Base-by-base conservation (phyloP, 2,329 filamentous ascomycete genomes). In the Penicillium griseofulvum region DNA sequence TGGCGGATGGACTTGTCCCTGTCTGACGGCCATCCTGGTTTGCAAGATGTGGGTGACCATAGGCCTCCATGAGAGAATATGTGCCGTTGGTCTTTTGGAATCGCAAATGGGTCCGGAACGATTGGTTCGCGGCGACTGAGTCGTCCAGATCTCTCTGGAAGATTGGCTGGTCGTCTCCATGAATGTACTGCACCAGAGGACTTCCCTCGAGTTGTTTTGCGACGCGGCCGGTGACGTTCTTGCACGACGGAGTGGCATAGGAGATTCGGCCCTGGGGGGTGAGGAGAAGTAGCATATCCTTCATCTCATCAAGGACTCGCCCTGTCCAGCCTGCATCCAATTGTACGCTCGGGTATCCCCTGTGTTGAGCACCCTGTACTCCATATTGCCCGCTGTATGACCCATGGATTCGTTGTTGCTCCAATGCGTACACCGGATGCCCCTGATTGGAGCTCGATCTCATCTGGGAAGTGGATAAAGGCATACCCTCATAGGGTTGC, bases 141-240 rank as follows among this genome's bases (percentile, higher is more conserved):
- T 96, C 90, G 71, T 94, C 91, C 78, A 97, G 87, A 71, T 97
- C 91, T 50, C 90, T 84, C 52, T 91, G 84, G 68, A 96, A 95
- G 59, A 93, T 86, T 52, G 85, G 84, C 61, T 86, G 85, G 74
- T 97, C 92, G 71, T 96, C 91, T 5, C 87, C 83, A 71, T 97
- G 93, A 55, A 97, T 87, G 63, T 89, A 86, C 47, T 96, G 89
- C 48, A 85, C 86, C 51, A 97, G 83, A 66, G 91, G 88, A 61
- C 82, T 83, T 58, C 91, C 89, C 55, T 87, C 78, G 33, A 97
- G 78, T 62, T 92, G 87, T 4, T 85, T 80, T 1, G 83, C 76
- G 17, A 84, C 80, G 73, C 91, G 93, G 45, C 92, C 92, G 2
- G 90, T 93, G 37, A 97, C 80, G 4, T 76, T 69, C 59, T 86